Evolutionary conservation across 345 rosid genomes (phyloP).

Genomic region (Pistacia integerrima): DNA sequence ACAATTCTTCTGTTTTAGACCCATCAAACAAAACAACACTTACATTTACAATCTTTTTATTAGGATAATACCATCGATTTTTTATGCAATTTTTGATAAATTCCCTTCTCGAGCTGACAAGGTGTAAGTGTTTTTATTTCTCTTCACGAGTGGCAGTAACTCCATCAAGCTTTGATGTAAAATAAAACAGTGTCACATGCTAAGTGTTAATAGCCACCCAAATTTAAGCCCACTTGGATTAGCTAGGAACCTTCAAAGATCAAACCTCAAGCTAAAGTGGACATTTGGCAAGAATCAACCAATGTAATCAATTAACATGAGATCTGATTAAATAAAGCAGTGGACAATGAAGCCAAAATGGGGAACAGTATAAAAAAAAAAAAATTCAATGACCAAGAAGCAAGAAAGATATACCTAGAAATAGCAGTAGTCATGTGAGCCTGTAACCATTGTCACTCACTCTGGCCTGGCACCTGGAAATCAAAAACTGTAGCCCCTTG

Average conservation of each 20-base stretch:
- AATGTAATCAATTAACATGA: too few species aligned
- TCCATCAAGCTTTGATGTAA: not conserved
- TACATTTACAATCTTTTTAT: too few species aligned
- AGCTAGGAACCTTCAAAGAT: not conserved
- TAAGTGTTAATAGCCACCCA: not conserved
- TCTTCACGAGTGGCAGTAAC: too few species aligned
- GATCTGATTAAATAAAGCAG: too few species aligned
- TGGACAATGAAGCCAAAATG: not conserved
- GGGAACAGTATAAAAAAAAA: not conserved
- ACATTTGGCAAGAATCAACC: not conserved
- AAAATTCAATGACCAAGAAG: not conserved
- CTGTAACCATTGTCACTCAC: not conserved
- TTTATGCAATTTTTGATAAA: too few species aligned
- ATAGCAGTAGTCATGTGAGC: not conserved
- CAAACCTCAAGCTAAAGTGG: not conserved
- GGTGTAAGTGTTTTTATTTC: too few species aligned
- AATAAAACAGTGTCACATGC: not conserved
- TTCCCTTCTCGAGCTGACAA: too few species aligned
- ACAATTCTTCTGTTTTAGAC: too few species aligned
- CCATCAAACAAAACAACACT: too few species aligned
- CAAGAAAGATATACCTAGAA: not conserved
- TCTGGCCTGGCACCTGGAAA: too few species aligned
- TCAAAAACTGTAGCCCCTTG: not conserved
- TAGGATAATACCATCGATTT: too few species aligned
- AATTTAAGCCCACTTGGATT: not conserved